phyloP scores from a whole-genome alignment of 805 yeast genomes.

The Starmerella sp. region DNA sequence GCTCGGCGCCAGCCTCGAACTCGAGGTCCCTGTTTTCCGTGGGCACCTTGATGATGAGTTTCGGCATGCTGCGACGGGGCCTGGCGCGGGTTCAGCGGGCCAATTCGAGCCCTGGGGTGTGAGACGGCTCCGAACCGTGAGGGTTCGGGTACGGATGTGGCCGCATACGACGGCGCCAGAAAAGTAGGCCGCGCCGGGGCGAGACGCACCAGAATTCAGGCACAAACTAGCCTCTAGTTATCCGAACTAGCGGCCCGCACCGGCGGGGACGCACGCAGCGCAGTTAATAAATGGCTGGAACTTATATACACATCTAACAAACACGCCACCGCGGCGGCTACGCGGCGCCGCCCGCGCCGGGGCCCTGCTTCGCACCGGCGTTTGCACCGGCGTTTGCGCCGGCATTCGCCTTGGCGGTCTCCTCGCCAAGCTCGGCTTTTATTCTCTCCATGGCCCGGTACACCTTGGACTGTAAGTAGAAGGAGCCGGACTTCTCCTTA shows the following conservation, averaged over 20 bases:
- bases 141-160: background rate
- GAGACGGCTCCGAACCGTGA: no score
- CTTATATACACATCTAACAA: background rate
- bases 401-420: slow-evolving; percentile 7
- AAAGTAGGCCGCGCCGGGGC: no score
- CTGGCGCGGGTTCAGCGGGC: no score
- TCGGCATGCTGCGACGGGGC: background rate
- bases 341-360: background rate
- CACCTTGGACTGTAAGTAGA: slow-evolving; percentile 85
- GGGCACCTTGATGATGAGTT: slow-evolving; percentile 2
- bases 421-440: slow-evolving; percentile 54
- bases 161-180: background rate
- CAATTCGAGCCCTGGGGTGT: no score
- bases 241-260: no score
- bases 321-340: background rate
- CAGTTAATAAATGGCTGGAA: background rate
- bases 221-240: no score
- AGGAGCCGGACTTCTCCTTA: slow-evolving; percentile 91
- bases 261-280: no score
- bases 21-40: background rate
- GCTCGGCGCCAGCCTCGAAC: background rate
- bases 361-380: background rate
- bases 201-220: no score
- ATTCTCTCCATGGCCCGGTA: slow-evolving; percentile 89
- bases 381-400: background rate